A percentile compares a stretch with the other conserved stretches of the same genome.
phyloP scores from a whole-genome alignment of 1,284 basidiomycete species.

The Bondarzewia mesenterica region DNA sequence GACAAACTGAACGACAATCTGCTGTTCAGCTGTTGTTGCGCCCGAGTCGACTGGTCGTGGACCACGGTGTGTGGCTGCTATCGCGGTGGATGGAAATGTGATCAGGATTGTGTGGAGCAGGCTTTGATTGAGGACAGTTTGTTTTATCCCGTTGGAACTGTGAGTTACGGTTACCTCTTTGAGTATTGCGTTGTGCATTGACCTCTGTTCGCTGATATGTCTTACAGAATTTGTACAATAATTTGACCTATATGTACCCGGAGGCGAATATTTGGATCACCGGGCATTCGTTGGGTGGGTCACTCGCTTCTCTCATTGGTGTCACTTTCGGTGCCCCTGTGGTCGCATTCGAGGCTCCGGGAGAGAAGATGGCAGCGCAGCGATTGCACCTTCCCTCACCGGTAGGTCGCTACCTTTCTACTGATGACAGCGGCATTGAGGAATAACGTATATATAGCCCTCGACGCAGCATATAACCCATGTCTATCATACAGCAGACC shows the following conservation, averaged over 20 bases:
- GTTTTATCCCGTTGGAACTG: conserved; percentile 83
- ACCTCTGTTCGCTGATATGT: not conserved
- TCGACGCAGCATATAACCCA: conserved; percentile 72
- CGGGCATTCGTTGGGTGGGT: conserved; percentile 86
- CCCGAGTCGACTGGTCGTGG: conserved; percentile 92
- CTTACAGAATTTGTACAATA: conserved; percentile 82
- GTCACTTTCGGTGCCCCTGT: conserved; percentile 89
- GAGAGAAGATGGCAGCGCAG: conserved; percentile 78
- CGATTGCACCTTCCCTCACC: conserved; percentile 86
- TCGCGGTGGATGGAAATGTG: conserved; percentile 76
- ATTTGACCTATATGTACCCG: conserved; percentile 91
- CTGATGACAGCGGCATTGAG: conserved; percentile 3
- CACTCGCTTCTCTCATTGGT: conserved; percentile 80
- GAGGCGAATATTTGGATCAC: conserved; percentile 88
- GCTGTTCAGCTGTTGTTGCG: conserved; percentile 98
- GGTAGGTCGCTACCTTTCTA: conserved; percentile 32
- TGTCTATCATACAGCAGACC: conserved; percentile 83
- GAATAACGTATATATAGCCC: conserved; percentile 34
- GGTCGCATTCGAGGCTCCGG: conserved; percentile 88
- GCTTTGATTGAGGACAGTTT: conserved; percentile 78
- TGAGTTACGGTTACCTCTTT: conserved; percentile 27
- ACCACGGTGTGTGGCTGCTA: conserved; percentile 92
- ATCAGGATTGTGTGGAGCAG: conserved; percentile 74
- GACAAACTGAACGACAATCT: conserved; percentile 95
- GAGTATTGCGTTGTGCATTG: not conserved